Percentiles rank a stretch among this genome's conserved stretches.
Conservation (phyloP, 495 filamentous ascomycete genomes). For the Penicillium atrosanguineum region DNA sequence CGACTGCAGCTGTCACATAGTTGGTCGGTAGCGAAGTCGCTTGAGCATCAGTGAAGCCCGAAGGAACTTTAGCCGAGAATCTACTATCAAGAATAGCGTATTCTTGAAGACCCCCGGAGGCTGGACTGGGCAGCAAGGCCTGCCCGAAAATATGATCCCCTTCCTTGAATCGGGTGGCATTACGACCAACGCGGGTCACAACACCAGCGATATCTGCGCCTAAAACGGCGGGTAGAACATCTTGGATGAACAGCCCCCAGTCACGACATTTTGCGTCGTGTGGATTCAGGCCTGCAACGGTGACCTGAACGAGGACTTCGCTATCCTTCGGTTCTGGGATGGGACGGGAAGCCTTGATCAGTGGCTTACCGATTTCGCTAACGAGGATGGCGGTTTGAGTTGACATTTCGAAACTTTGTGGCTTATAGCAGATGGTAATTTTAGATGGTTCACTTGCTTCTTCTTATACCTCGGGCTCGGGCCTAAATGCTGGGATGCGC, state of each 20-base stretch:
- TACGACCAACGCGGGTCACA: conserved; percentile 23
- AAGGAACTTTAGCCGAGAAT: conserved; percentile 18
- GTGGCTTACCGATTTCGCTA: too few species aligned
- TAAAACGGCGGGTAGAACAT: conserved; percentile 18
- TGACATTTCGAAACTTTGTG: too few species aligned
- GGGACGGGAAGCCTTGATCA: neutral
- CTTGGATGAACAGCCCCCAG: conserved; percentile 24
- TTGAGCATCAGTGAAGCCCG: conserved; percentile 22
- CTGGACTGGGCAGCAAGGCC: too few species aligned
- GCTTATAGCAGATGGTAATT: too few species aligned
- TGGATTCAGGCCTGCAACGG: conserved; percentile 28
- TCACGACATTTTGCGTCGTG: conserved; percentile 26
- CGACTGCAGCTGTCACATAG: conserved; percentile 20
- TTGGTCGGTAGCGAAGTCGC: conserved; percentile 28
- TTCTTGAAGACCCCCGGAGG: conserved; percentile 19
- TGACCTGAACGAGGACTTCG: conserved; percentile 27
- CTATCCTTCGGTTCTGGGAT: conserved; percentile 19
- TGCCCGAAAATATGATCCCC: too few species aligned
- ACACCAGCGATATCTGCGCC: conserved; percentile 26
- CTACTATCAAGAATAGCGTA: conserved; percentile 23
- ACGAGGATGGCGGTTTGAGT: too few species aligned
- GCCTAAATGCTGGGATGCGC: too few species aligned
- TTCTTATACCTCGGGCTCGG: too few species aligned
- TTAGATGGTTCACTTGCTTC: too few species aligned
- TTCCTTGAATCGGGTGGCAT: conserved; percentile 2